Evolutionary conservation across 768 basidiomycete species (phyloP).

Genomic region (Rhizopogon vulgaris): DNA sequence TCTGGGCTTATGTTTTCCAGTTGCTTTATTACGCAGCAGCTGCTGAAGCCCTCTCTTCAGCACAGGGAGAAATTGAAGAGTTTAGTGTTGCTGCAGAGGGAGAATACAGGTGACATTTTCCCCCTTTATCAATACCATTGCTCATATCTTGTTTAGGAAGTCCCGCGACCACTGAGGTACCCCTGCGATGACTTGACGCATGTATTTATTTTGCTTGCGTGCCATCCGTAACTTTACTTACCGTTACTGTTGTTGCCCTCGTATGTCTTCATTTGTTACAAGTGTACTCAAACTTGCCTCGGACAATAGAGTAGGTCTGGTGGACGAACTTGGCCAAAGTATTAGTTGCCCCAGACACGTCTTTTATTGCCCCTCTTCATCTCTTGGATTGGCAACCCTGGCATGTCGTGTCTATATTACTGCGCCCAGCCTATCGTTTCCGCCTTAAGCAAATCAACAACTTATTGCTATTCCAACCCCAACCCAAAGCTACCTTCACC

Average conservation of each 20-base stretch:
- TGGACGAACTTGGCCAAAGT: background rate
- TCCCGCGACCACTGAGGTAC: constrained; percentile 80
- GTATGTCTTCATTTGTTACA: background rate
- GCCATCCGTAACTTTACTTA: background rate
- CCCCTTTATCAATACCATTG: constrained; percentile 3
- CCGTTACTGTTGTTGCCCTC: background rate
- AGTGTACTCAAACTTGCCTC: background rate
- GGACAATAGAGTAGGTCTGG: background rate
- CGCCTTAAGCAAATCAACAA: too few relatives aligned
- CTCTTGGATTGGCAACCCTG: too few relatives aligned
- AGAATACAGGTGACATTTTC: constrained; percentile 68
- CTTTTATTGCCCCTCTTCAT: background rate
- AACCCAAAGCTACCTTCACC: background rate
- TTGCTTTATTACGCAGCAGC: constrained; percentile 68
- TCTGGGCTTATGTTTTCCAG: constrained; percentile 25
- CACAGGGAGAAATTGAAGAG: constrained; percentile 92
- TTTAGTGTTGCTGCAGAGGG: constrained; percentile 90
- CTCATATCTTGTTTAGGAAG: constrained; percentile 46
- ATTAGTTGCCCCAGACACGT: too few relatives aligned
- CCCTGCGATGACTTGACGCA: constrained; percentile 22
- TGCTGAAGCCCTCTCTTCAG: constrained; percentile 72
- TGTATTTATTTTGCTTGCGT: background rate
- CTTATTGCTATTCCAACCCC: too few relatives aligned
- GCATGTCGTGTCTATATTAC: too few relatives aligned
- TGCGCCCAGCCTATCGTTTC: too few relatives aligned